Evolutionary conservation across 2,329 filamentous ascomycete genomes (phyloP).

Genomic region (Aspergillus spinulosporus): DNA sequence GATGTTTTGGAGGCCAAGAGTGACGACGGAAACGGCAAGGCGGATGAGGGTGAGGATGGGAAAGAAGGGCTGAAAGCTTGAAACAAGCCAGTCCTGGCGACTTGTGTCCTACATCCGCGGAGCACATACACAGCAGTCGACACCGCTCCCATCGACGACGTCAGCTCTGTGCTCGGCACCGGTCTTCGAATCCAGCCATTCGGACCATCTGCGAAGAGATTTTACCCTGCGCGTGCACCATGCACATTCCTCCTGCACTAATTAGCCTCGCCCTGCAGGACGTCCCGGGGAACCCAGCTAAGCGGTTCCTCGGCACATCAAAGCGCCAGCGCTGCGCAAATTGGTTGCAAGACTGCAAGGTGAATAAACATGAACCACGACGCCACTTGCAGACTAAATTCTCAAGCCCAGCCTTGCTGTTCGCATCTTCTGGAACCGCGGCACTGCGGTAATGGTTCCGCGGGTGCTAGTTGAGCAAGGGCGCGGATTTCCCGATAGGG

Average conservation of each 20-base stretch:
- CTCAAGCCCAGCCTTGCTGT: neutral
- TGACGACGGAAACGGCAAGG: slow-evolving; percentile 4
- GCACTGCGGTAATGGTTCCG: neutral
- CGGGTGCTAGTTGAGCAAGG: neutral
- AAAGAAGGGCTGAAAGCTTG: neutral
- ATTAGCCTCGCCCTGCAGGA: neutral
- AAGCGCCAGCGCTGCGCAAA: neutral
- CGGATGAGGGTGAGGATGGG: neutral
- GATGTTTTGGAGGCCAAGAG: slow-evolving; percentile 39
- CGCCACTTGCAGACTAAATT: neutral
- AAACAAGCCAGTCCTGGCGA: neutral
- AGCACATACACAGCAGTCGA: neutral
- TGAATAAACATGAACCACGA: neutral
- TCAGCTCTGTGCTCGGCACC: no score
- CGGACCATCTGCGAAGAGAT: neutral
- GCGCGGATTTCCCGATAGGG: neutral
- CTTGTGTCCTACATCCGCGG: no score
- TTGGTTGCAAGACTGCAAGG: slow-evolving; percentile 3
- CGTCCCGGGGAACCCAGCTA: neutral
- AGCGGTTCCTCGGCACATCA: neutral
- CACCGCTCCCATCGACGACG: no score
- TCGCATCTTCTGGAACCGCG: neutral
- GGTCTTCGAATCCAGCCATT: neutral
- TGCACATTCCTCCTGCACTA: slow-evolving; percentile 8
- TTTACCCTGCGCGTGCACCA: neutral